Evolutionary conservation across 768 basidiomycete species (phyloP).

Genomic region (Boletus rubroflammeus): DNA sequence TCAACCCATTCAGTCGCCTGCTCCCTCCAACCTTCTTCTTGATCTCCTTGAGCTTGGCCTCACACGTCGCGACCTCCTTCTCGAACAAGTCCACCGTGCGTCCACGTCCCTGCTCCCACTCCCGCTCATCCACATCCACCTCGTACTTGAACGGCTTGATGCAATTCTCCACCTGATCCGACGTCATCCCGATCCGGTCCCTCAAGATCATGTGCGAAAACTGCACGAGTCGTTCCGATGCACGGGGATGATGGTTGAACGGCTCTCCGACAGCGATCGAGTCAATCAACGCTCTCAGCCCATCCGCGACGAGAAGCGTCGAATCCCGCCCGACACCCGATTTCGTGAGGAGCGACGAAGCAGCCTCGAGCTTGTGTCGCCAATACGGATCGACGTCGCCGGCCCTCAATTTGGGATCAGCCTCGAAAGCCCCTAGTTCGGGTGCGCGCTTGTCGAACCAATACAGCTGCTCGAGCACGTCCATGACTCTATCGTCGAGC

Average conservation of each 20-base stretch:
- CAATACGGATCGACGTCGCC: constrained; percentile 87
- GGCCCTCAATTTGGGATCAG: constrained; percentile 64
- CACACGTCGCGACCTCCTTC: constrained; percentile 80
- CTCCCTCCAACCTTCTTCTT: constrained; percentile 84
- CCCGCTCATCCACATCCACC: constrained; percentile 87
- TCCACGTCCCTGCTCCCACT: constrained; percentile 86
- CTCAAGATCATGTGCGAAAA: constrained; percentile 92
- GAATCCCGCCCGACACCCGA: constrained; percentile 94
- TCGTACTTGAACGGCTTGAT: constrained; percentile 99
- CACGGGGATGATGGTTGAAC: constrained; percentile 84
- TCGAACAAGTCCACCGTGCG: constrained; percentile 77
- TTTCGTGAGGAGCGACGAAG: constrained; percentile 89
- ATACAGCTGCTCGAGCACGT: constrained; percentile 94
- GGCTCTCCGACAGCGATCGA: constrained; percentile 87
- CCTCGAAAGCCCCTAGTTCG: constrained; percentile 69
- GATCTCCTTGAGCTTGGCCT: constrained; percentile 83
- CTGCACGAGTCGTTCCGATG: constrained; percentile 84
- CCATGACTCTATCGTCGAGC: constrained; percentile 96
- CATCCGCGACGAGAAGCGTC: constrained; percentile 92
- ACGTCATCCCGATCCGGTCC: constrained; percentile 90
- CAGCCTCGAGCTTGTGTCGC: constrained; percentile 95
- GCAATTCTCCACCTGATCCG: constrained; percentile 98
- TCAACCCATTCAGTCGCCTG: constrained; percentile 69
- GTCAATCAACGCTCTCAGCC: constrained; percentile 84
- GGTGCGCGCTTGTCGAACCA: constrained; percentile 87